A percentile compares a stretch with the other conserved stretches of the same genome.
Conservation (phyloP, 306 rosid genomes). For the Spatholobus suberectus region DNA sequence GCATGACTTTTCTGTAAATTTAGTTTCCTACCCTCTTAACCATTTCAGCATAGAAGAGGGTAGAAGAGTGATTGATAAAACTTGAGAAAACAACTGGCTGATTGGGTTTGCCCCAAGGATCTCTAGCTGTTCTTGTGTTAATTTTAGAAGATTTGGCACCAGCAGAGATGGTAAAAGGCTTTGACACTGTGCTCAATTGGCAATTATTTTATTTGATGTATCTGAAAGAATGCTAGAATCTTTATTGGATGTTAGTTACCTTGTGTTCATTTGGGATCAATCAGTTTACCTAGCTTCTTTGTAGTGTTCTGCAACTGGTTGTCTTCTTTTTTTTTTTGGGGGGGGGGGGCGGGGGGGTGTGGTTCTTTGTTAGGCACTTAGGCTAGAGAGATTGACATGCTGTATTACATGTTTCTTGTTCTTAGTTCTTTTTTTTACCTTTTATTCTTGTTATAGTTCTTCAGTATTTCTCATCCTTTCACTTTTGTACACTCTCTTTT, state of each 20-base stretch:
- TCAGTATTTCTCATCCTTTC: neutral
- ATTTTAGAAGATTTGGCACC: conserved; percentile 9
- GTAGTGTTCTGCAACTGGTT: neutral
- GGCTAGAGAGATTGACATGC: neutral
- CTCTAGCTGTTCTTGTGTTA: neutral
- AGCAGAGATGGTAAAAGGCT: neutral
- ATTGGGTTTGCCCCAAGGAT: neutral
- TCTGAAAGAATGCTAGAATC: neutral
- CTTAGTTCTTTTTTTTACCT: neutral
- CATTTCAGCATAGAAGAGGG: conserved; percentile 16
- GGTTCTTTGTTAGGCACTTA: no score
- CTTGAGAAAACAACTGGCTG: conserved; percentile 21
- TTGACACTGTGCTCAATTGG: neutral
- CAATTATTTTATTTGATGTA: neutral
- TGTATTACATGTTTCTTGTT: neutral
- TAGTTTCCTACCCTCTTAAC: conserved; percentile 11
- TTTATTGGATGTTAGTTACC: neutral
- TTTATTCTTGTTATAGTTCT: neutral
- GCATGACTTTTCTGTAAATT: neutral
- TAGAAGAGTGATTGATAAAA: neutral
- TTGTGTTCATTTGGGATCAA: neutral
- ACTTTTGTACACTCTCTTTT: neutral
- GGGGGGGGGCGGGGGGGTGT: no score
- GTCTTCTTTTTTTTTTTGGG: no score
- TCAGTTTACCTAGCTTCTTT: neutral